A percentile compares a stretch with the other conserved stretches of the same genome.
phyloP scores from a whole-genome alignment of 2,329 filamentous ascomycete genomes.

The Magnaporthiopsis incrustans region DNA sequence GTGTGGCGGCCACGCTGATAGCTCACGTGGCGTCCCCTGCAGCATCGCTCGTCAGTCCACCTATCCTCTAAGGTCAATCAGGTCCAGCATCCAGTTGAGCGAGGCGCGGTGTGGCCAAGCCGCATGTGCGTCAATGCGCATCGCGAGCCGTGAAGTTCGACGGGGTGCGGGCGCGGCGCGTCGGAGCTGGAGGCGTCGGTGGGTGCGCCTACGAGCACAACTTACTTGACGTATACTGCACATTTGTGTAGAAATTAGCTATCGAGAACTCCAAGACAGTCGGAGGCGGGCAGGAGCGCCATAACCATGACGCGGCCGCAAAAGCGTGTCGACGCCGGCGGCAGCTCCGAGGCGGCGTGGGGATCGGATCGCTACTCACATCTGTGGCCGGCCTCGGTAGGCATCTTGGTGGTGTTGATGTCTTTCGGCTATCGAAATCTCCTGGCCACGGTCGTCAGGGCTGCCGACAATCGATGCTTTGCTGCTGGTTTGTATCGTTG shows the following conservation, averaged over 20 bases:
- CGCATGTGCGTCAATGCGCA: not conserved
- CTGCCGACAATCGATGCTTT: slow-evolving; percentile 6
- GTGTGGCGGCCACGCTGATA: slow-evolving; percentile 93
- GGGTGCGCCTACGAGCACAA: slow-evolving; percentile 22
- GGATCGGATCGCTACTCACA: slow-evolving; percentile 49
- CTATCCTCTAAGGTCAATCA: slow-evolving; percentile 7
- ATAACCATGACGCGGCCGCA: not conserved
- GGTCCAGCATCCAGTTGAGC: not conserved
- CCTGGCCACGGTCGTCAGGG: slow-evolving; percentile 7
- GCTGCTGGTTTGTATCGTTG: slow-evolving; percentile 6
- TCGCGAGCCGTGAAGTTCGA: not conserved
- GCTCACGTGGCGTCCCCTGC: slow-evolving; percentile 93
- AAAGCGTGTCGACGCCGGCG: slow-evolving; percentile 14
- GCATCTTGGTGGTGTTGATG: slow-evolving; percentile 55
- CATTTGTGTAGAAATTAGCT: not conserved
- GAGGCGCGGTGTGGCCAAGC: not conserved
- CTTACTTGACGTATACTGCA: slow-evolving; percentile 85
- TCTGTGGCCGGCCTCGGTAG: slow-evolving; percentile 82
- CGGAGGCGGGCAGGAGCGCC: too few relatives aligned
- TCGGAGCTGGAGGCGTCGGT: not conserved
- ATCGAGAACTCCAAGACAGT: not conserved
- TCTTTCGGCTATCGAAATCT: slow-evolving; percentile 8
- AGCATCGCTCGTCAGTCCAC: slow-evolving; percentile 16
- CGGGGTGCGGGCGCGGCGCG: slow-evolving; percentile 9
- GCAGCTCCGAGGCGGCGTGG: not conserved